Percentiles rank a stretch among this genome's conserved stretches.
These are phyloP conservation scores for Claviceps citrina DNA, from an alignment of 2,329 filamentous ascomycete genomes.

Conservation along the genomic window DNA sequence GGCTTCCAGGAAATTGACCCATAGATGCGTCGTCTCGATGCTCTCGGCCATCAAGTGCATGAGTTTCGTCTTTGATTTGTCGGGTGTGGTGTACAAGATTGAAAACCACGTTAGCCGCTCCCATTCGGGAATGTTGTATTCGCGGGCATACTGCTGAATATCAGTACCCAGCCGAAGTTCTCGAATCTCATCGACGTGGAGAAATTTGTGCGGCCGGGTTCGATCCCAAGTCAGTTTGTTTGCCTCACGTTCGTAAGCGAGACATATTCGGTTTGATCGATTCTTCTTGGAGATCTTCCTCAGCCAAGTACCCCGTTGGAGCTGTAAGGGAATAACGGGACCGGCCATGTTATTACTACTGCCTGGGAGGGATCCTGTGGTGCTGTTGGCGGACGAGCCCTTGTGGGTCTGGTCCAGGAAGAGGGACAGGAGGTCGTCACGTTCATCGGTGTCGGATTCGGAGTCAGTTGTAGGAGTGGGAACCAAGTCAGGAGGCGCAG, in stretches of 20 bases:
- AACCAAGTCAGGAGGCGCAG: constrained; percentile 36
- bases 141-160: constrained; percentile 76
- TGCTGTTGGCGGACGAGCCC: constrained; percentile 34
- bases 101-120: constrained; percentile 71
- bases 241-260: constrained; percentile 64
- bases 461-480: constrained; percentile 30
- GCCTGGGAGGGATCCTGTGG: constrained; percentile 30
- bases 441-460: constrained; percentile 41
- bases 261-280: constrained; percentile 52
- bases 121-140: constrained; percentile 54
- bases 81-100: constrained; percentile 68
- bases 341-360: constrained; percentile 35
- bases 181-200: constrained; percentile 91
- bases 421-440: constrained; percentile 26
- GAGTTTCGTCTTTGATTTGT: constrained; percentile 68
- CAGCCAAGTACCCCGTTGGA: constrained; percentile 65
- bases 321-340: constrained; percentile 59
- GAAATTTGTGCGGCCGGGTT: constrained; percentile 60
- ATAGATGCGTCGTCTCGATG: constrained; percentile 54
- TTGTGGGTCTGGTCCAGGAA: constrained; percentile 28
- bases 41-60: constrained; percentile 77
- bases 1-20: constrained; percentile 71
- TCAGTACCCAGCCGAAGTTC: constrained; percentile 75
- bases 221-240: constrained; percentile 84
- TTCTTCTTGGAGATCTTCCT: constrained; percentile 77